These are phyloP conservation scores for Apocynum venetum DNA, from an alignment of 257 asterid genomes.

Conservation along the genomic window DNA sequence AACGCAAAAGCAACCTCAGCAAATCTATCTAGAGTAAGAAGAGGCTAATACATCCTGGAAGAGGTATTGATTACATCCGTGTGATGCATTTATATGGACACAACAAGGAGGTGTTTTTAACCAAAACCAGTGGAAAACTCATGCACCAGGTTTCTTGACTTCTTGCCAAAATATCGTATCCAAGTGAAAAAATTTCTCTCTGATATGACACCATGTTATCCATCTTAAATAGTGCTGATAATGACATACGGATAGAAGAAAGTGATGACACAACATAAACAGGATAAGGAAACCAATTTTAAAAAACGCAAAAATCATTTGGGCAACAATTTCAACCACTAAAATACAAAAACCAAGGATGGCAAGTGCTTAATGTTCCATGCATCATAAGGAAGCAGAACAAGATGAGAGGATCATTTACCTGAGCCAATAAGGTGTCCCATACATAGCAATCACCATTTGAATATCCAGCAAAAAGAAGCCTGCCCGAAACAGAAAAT, in stretches of 20 bases:
- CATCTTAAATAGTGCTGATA: not conserved
- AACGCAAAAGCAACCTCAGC: slow-evolving; percentile 1
- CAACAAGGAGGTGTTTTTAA: too few relatives aligned
- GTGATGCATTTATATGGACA: too few relatives aligned
- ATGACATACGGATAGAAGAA: not conserved
- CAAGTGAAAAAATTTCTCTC: not conserved
- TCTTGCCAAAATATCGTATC: not conserved
- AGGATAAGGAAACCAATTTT: not conserved
- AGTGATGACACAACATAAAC: not conserved
- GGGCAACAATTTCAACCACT: not conserved
- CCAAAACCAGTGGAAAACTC: too few relatives aligned
- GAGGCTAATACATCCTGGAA: not conserved
- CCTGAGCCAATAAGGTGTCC: slow-evolving; percentile 97
- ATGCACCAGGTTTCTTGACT: not conserved
- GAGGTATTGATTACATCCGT: not conserved
- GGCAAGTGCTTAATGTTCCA: not conserved
- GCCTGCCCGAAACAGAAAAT: slow-evolving; percentile 89
- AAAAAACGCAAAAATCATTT: not conserved
- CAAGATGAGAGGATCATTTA: slow-evolving; percentile 26
- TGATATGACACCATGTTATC: not conserved
- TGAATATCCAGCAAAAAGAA: slow-evolving; percentile 80
- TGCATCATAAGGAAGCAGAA: not conserved
- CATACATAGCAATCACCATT: slow-evolving; percentile 90
- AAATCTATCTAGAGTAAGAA: not conserved
- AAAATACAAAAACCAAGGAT: not conserved